Evolutionary conservation across 179 eudicot species (phyloP).

Genomic region (Sideroxylon spinosum): DNA sequence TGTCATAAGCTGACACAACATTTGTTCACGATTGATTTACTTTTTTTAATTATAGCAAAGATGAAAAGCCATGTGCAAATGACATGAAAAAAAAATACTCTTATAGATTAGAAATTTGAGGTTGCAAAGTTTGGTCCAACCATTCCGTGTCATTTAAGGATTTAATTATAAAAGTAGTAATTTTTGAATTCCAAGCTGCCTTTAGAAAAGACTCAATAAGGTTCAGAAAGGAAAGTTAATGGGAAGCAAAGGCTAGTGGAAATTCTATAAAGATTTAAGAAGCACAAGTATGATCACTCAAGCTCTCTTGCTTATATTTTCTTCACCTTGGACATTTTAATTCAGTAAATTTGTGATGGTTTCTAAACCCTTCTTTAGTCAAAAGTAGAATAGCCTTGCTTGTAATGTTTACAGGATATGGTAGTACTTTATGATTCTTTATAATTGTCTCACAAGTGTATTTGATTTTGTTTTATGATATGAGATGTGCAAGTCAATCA

Average conservation of each 20-base stretch:
- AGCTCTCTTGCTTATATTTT: slow-evolving; percentile 11
- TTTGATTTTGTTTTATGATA: slow-evolving; percentile 95
- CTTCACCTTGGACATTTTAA: not conserved
- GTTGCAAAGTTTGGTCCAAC: too few species aligned
- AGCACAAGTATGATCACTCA: slow-evolving; percentile 64
- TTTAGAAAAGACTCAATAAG: slow-evolving; percentile 79
- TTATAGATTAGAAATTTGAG: too few species aligned
- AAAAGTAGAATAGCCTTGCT: not conserved
- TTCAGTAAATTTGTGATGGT: not conserved
- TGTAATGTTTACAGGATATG: slow-evolving; percentile 45
- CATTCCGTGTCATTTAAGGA: too few species aligned
- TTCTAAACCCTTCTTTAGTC: not conserved
- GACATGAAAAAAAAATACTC: not conserved
- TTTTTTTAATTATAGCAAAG: not conserved
- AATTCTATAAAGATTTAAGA: too few species aligned
- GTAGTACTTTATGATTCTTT: slow-evolving; percentile 88
- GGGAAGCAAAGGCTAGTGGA: too few species aligned
- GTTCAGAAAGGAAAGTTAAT: too few species aligned
- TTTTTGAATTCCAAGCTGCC: too few species aligned
- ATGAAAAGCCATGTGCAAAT: not conserved
- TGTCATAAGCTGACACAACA: too few species aligned
- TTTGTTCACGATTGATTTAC: too few species aligned
- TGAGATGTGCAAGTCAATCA: slow-evolving; percentile 94
- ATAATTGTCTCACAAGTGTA: slow-evolving; percentile 98
- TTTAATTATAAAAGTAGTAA: too few species aligned